Evolutionary conservation across 352 stramenopile genomes (phyloP).

Genomic region (Pythium rhizo-oryzae): DNA sequence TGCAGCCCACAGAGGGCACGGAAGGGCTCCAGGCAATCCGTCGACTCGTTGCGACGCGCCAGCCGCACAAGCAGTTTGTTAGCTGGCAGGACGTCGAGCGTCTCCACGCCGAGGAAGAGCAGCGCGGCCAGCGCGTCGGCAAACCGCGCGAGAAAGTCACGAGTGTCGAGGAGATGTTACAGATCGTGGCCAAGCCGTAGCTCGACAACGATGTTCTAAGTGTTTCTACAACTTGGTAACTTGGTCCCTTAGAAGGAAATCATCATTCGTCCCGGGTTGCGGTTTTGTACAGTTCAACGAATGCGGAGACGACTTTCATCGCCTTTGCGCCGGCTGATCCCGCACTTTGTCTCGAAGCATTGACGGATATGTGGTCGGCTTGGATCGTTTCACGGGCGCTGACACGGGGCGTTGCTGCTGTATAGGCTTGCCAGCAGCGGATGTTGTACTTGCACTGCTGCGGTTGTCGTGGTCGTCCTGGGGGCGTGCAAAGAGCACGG

Average conservation of each 20-base stretch:
- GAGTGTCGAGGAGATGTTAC: conserved; percentile 77
- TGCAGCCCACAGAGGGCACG: conserved; percentile 33
- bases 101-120: conserved; percentile 62
- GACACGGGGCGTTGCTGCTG: conserved; percentile 51
- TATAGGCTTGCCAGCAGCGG: neutral
- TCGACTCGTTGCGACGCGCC: conserved; percentile 45
- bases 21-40: conserved; percentile 46
- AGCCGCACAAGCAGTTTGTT: conserved; percentile 70
- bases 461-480: neutral
- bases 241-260: too few species aligned
- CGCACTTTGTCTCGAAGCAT: conserved; percentile 46
- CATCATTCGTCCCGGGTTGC: neutral
- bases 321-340: conserved; percentile 13
- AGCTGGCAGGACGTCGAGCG: conserved; percentile 66
- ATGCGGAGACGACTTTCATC: neutral
- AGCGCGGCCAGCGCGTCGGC: conserved; percentile 51
- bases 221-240: neutral
- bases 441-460: neutral
- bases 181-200: conserved; percentile 27
- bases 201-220: neutral
- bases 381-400: conserved; percentile 64
- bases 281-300: neutral
- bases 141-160: conserved; percentile 87
- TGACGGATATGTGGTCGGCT: conserved; percentile 53
- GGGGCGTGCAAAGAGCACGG: conserved; percentile 8